These are phyloP conservation scores for Casuarina equisetifolia DNA, from an alignment of 306 rosid species.

Conservation along the genomic window DNA sequence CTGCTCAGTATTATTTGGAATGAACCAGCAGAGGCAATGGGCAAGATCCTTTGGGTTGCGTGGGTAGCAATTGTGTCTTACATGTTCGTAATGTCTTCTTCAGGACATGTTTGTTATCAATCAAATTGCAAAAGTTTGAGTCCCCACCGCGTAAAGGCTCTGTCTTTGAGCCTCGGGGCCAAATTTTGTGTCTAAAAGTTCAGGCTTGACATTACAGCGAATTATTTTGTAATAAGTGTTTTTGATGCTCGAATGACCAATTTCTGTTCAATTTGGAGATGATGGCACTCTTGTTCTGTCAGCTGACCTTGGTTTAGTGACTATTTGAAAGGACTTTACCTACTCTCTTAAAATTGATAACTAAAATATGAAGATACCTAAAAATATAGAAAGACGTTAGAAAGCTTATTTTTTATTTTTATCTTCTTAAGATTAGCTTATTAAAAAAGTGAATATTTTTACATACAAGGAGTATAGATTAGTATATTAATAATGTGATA, in stretches of 20 bases:
- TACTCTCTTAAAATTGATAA: too few species aligned
- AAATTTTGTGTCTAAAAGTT: neutral
- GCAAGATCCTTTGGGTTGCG: neutral
- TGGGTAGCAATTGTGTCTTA: neutral
- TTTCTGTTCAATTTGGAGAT: neutral
- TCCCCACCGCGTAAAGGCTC: neutral
- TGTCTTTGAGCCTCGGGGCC: neutral
- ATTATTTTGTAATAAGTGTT: neutral
- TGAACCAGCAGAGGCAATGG: too few species aligned
- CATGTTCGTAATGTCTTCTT: neutral
- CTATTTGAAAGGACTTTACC: too few species aligned
- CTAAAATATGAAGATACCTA: too few species aligned
- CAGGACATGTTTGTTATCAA: neutral
- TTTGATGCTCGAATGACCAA: neutral
- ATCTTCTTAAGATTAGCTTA: too few species aligned
- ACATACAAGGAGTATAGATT: too few species aligned
- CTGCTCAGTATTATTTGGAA: too few species aligned
- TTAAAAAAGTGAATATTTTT: too few species aligned
- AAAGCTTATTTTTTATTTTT: too few species aligned
- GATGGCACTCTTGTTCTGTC: neutral
- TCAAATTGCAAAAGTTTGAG: neutral
- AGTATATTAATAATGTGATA: too few species aligned
- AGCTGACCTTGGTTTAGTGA: too few species aligned
- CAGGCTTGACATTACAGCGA: neutral
- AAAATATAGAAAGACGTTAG: too few species aligned